Base-by-base conservation (phyloP, 2,329 filamentous ascomycete genomes). In the Orbilia ellipsospora region DNA sequence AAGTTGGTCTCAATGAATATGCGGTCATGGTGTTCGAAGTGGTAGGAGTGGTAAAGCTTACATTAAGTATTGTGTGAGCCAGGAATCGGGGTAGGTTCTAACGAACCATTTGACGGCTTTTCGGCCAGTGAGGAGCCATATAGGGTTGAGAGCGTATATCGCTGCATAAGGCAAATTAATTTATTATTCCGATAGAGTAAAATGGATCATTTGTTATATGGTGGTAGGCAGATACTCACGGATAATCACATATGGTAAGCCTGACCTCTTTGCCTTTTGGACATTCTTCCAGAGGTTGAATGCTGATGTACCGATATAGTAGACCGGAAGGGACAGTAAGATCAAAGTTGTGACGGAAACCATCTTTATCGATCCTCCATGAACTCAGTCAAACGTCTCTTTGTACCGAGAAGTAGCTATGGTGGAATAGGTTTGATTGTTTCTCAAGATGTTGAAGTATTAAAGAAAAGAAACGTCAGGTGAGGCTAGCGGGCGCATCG, bases 241-340 rank as follows among this genome's bases (percentile, higher is more conserved):
- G n/a, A 77, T 52, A 45, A 80, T 42, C 20, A 78, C 42, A 72
- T 80, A 80, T 13, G 78, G 78, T 20, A 80, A 54, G 1, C 79
- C 78, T 20, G 78, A 79, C 59, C 52, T 77, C 66, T 80, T 80
- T 18, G 78, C 79, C 51, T 72, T 73, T 18, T 68, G 59, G 18
- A 79, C 61, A 36, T 79, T 79, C 23, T 54, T 78, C 66, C 65
- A 73, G 20, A 73, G 65, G 15, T 28, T 42, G 62, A 80, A 6
- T 77, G 79, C 77, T 77, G 80, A 77, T 78, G 78, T 48, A 78
- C 36, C 1, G 10, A 69, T 28, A 56, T 69, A 75, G 40, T 75
- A 75, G 10, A 52, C 54, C n/a, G 64, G 72, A 8, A 75, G 44
- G 52, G 60, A 69, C 8, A 61, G 10, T 26, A 69, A 57, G 40